A percentile compares a stretch with the other conserved stretches of the same genome.
Evolutionary conservation across 768 basidiomycete species (phyloP).

Genomic region (Russula griseocarnosa): DNA sequence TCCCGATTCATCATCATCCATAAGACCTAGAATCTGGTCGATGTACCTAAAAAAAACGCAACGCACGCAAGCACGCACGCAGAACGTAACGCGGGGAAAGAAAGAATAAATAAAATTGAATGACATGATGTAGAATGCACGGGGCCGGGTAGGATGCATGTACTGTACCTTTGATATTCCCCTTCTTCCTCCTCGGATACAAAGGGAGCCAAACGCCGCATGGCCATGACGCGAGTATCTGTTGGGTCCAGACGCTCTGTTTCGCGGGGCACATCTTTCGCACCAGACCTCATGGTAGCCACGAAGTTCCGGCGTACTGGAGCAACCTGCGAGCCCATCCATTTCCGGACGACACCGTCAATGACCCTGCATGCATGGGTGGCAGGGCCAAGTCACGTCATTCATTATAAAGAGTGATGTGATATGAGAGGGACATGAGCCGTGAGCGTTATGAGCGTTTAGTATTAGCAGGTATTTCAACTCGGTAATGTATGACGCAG

Average conservation of each 20-base stretch:
- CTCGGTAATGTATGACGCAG: too few species aligned
- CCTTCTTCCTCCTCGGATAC: constrained; percentile 28
- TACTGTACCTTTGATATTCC: constrained; percentile 25
- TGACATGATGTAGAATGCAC: not conserved
- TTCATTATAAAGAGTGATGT: not conserved
- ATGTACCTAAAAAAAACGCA: constrained; percentile 5
- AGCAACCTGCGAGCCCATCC: constrained; percentile 60
- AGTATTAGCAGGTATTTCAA: not conserved
- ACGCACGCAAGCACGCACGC: not conserved
- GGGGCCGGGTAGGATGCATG: not conserved
- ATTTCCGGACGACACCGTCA: constrained; percentile 72
- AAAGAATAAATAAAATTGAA: not conserved
- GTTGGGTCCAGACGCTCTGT: constrained; percentile 19
- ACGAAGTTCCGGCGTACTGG: not conserved
- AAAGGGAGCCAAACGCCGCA: constrained; percentile 17
- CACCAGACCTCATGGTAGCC: constrained; percentile 1
- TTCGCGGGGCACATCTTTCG: constrained; percentile 13
- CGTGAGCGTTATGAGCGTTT: too few species aligned
- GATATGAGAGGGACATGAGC: not conserved
- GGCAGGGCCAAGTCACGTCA: not conserved
- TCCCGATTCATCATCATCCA: constrained; percentile 16
- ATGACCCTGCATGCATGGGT: constrained; percentile 49
- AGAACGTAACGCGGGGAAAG: not conserved
- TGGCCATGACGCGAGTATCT: constrained; percentile 21
- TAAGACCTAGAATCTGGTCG: constrained; percentile 22